Evolutionary conservation across 345 rosid species (phyloP).

Genomic region (Salix koriyanagi): DNA sequence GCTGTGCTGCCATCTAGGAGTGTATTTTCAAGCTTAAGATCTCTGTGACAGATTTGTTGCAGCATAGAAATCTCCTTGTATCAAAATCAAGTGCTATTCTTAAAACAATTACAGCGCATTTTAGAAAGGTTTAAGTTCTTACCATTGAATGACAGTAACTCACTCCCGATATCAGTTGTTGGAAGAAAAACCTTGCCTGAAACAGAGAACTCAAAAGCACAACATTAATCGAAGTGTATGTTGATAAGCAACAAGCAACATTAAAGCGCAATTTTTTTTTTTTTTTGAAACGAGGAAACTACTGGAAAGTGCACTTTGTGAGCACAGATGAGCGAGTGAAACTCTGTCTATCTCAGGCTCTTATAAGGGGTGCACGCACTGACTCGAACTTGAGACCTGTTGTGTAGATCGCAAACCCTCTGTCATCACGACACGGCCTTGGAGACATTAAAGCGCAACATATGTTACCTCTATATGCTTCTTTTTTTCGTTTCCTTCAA

Average conservation of each 20-base stretch:
- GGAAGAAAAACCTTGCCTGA: slow-evolving; percentile 90
- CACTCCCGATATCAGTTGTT: slow-evolving; percentile 88
- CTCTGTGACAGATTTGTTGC: slow-evolving; percentile 89
- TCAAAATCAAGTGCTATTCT: background rate
- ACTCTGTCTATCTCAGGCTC: no score
- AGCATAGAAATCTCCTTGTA: slow-evolving; percentile 3
- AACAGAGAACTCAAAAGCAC: background rate
- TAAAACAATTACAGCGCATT: background rate
- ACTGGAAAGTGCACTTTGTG: no score
- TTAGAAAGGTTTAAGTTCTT: slow-evolving; percentile 9
- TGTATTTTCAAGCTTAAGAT: slow-evolving; percentile 90
- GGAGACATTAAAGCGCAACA: background rate
- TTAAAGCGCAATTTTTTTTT: background rate
- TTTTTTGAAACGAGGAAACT: no score
- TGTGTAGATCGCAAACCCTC: no score
- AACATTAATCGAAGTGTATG: background rate
- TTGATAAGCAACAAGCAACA: background rate
- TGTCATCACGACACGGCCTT: no score
- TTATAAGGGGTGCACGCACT: no score
- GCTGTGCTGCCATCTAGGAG: slow-evolving; percentile 71
- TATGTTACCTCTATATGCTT: background rate
- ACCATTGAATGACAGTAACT: slow-evolving; percentile 91
- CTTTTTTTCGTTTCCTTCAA: background rate
- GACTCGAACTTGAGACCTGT: no score
- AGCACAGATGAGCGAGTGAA: no score